These are phyloP conservation scores for Sonneratia caseolaris DNA, from an alignment of 345 rosid genomes.

Conservation along the genomic window DNA sequence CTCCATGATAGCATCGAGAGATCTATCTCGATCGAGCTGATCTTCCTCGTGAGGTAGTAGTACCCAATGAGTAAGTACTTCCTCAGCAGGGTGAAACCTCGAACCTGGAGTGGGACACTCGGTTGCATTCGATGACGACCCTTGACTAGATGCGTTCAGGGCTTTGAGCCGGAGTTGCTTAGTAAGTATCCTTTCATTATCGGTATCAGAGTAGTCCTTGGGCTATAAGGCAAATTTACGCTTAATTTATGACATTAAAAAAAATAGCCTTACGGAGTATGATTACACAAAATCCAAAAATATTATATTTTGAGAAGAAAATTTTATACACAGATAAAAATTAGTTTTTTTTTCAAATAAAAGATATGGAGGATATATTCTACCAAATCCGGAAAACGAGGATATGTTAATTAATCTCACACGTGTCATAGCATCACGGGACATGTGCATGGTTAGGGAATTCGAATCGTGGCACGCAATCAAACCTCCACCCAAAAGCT, in stretches of 20 bases:
- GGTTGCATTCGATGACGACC: constrained; percentile 34
- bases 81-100: constrained; percentile 94
- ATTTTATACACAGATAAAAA: no score
- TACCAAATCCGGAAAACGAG: no score
- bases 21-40: constrained; percentile 54
- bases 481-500: background rate
- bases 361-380: no score
- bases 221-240: background rate
- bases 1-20: constrained; percentile 69
- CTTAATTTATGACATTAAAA: no score
- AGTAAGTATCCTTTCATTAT: background rate
- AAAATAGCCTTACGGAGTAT: no score
- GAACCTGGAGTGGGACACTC: constrained; percentile 77
- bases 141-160: background rate
- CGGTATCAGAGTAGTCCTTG: background rate
- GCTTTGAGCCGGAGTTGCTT: background rate
- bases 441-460: constrained; percentile 6
- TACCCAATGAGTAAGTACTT: constrained; percentile 77
- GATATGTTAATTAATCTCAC: background rate
- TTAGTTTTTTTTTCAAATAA: no score
- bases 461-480: constrained; percentile 4
- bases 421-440: background rate
- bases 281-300: no score
- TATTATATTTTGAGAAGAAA: no score
- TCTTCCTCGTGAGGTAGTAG: constrained; percentile 82